These are phyloP conservation scores for Starmera dryadoides DNA, from an alignment of 805 yeast genomes.

Conservation along the genomic window DNA sequence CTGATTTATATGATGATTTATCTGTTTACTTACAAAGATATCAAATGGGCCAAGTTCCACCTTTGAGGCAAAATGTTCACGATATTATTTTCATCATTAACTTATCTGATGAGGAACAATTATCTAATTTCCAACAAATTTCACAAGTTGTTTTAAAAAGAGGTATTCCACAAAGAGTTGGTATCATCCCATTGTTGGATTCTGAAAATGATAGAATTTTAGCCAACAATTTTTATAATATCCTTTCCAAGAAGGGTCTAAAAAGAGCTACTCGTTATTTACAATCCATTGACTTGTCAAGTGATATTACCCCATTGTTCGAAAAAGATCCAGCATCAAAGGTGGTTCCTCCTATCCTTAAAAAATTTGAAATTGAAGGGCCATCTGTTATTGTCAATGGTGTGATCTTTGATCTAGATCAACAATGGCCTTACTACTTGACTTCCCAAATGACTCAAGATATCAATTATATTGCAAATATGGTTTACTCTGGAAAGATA, in stretches of 20 bases:
- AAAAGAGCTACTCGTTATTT: constrained; percentile 11
- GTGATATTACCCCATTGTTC: constrained; percentile 7
- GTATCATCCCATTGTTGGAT: constrained; percentile 58
- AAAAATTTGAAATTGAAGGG: constrained; percentile 31
- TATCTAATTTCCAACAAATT: constrained; percentile 41
- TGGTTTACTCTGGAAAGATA: constrained; percentile 20
- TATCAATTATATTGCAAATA: constrained; percentile 19
- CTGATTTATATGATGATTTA: constrained; percentile 35
- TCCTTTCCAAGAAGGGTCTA: constrained; percentile 8
- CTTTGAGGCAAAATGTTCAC: constrained; percentile 65
- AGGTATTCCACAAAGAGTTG: constrained; percentile 73
- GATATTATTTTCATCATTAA: constrained; percentile 65
- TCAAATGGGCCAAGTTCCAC: constrained; percentile 59
- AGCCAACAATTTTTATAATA: constrained; percentile 14
- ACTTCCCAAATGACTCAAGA: constrained; percentile 52
- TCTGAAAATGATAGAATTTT: constrained; percentile 11
- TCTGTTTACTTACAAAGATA: constrained; percentile 37
- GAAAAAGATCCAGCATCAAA: constrained; percentile 14
- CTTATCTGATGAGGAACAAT: constrained; percentile 44
- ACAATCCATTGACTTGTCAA: constrained; percentile 7
- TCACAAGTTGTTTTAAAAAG: constrained; percentile 42
- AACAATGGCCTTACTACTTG: constrained; percentile 49
- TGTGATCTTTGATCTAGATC: constrained; percentile 43
- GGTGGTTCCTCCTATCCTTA: constrained; percentile 18
- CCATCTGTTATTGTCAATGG: constrained; percentile 72